phyloP scores from a whole-genome alignment of 139 green algal genomes.

The Chlorella sp. region DNA sequence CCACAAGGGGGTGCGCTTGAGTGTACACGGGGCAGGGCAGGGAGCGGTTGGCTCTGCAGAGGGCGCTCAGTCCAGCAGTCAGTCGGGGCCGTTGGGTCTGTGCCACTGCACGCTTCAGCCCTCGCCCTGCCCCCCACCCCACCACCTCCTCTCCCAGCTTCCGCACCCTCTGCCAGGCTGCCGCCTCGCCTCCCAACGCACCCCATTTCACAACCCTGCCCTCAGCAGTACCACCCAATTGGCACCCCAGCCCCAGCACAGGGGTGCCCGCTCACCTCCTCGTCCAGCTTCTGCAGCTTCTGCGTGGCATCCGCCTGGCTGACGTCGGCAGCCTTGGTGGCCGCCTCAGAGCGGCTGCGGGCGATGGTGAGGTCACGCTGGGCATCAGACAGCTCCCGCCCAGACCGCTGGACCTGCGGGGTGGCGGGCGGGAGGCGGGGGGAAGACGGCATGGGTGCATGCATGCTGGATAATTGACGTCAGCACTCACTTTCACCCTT shows the following conservation, averaged over 20 bases:
- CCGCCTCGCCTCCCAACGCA: neutral
- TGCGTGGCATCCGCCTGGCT: slow-evolving; percentile 8
- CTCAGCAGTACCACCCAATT: too few species aligned
- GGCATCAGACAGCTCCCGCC: slow-evolving; percentile 45
- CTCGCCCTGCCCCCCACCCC: too few species aligned
- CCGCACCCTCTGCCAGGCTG: too few species aligned
- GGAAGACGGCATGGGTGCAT: neutral
- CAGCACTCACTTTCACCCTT: neutral
- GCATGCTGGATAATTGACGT: too few species aligned
- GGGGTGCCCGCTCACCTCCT: slow-evolving; percentile 21
- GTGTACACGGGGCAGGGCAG: too few species aligned
- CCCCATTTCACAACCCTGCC: neutral
- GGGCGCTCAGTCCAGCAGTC: too few species aligned
- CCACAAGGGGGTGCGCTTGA: too few species aligned
- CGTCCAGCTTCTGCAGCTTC: slow-evolving; percentile 43
- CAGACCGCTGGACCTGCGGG: slow-evolving; percentile 14
- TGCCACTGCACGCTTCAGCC: too few species aligned
- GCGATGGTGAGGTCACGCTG: slow-evolving; percentile 50
- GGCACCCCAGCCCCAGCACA: too few species aligned
- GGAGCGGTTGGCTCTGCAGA: too few species aligned
- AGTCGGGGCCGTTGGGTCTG: too few species aligned
- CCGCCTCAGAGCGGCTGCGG: slow-evolving; percentile 34
- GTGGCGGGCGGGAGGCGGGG: neutral
- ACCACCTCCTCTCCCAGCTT: too few species aligned
- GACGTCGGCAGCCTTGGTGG: slow-evolving; percentile 14